Conservation (phyloP, 2,329 filamentous ascomycete genomes). For the Verticillium nonalfalfae region DNA sequence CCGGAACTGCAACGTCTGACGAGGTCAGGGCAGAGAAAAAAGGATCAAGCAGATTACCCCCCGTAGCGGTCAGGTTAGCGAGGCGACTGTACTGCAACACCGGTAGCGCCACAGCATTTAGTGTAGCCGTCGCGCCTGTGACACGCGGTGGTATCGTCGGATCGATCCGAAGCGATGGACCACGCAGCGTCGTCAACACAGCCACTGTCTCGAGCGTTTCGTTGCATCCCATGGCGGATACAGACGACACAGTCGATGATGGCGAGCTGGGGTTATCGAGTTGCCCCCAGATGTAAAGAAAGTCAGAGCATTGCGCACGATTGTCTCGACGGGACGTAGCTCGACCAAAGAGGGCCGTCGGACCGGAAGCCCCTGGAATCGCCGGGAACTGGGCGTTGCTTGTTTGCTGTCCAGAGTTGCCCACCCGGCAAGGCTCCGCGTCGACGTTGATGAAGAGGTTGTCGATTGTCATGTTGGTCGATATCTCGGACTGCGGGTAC, state of each 20-base stretch:
- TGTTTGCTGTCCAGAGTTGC: constrained; percentile 12
- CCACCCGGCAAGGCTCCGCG: constrained; percentile 12
- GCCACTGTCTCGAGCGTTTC: constrained; percentile 25
- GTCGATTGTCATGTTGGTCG: constrained; percentile 15
- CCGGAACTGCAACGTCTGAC: constrained; percentile 24
- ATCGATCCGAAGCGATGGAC: constrained; percentile 18
- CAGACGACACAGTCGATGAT: constrained; percentile 18
- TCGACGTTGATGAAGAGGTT: constrained; percentile 15
- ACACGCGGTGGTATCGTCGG: constrained; percentile 17
- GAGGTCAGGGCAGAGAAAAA: constrained; percentile 28
- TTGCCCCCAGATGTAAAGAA: constrained; percentile 28
- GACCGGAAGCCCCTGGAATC: not conserved
- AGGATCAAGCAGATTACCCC: constrained; percentile 19
- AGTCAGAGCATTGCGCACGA: constrained; percentile 21
- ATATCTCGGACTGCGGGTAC: constrained; percentile 14
- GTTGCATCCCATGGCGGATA: constrained; percentile 29
- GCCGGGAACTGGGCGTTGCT: not conserved
- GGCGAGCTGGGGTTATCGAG: constrained; percentile 15
- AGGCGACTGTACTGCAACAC: constrained; percentile 22
- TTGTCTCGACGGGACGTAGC: constrained; percentile 9
- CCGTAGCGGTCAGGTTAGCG: constrained; percentile 15
- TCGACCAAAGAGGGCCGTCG: constrained; percentile 13
- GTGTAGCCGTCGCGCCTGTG: constrained; percentile 14
- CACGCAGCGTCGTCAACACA: constrained; percentile 15
- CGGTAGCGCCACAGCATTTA: constrained; percentile 15